Base-by-base conservation (phyloP, 495 filamentous ascomycete genomes). In the Lasiosphaeriaceae sp. region DNA sequence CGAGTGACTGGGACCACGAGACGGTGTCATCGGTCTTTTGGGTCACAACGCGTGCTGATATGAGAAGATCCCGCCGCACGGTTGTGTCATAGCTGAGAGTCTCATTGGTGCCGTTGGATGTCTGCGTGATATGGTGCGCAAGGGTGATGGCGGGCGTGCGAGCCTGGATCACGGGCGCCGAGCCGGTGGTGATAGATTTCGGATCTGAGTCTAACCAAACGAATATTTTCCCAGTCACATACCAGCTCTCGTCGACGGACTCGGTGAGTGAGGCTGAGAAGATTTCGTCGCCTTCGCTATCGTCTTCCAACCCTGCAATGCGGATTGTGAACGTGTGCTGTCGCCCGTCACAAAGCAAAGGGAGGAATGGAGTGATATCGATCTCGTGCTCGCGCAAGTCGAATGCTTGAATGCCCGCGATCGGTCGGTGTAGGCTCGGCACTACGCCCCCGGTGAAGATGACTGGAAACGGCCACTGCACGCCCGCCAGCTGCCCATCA, bases 371-470 rank as follows among this genome's bases (percentile, higher is more conserved):
- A 3, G 89, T 88, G 44, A 95, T 86, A 65, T 96, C 92, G 58
- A 96, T 89, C 63, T 94, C 88, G 55, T 90, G 85, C 52, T 90
- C 84, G 9, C 84, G 79, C 12, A 96, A 74, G 65, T 96, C 91
- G 66, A 90, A 96, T 1, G 90, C 83, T 52, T 93, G 86, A 47
- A 92, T 89, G 1, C 91, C 90, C 12, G 90, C 90, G 58, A 96
- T 86, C 1, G 92, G 92, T 0, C 89, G 77, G 86, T 92, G 95
- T 29, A 95, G 79, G 0, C 84, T 84, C 1, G 92, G 92, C 2
- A 85, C 86, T 1, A 96, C 82, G 3, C 92, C 92, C 5, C 92
- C 91, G 5, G 91, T 95, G 60, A 96, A 96, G 35, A 96, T 90
- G 26, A 92, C 77, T 0, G 90, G 88, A 56, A 93, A 94, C 3